Percentiles rank a stretch among this genome's conserved stretches.
Evolutionary conservation across 192 early-diverging fungal species (phyloP).

Genomic region (Coemansia sp.): DNA sequence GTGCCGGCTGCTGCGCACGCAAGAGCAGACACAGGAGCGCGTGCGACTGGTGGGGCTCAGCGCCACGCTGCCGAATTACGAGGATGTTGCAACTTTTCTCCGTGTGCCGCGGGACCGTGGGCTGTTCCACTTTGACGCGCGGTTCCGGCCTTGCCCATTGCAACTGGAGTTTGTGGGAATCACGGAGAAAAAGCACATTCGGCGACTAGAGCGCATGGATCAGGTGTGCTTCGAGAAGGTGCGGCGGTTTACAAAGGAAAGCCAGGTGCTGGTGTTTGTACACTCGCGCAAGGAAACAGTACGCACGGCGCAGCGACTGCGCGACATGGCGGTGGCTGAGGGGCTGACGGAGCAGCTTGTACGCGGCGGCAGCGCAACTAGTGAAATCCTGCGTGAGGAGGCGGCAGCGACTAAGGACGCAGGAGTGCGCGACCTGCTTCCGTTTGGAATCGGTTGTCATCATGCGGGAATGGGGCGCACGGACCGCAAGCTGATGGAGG

Average conservation of each 20-base stretch:
- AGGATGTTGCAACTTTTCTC: conserved; percentile 92
- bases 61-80: conserved; percentile 95
- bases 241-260: conserved; percentile 75
- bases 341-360: conserved; percentile 82
- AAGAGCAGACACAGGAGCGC: conserved; percentile 85
- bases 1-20: conserved; percentile 76
- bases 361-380: conserved; percentile 73
- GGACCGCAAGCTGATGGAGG: conserved; percentile 91
- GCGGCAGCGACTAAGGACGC: conserved; percentile 76
- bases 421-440: conserved; percentile 84
- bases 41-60: conserved; percentile 90
- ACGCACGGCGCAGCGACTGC: conserved; percentile 86
- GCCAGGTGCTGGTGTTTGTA: conserved; percentile 93
- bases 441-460: conserved; percentile 94
- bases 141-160: conserved; percentile 90
- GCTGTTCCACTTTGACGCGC: conserved; percentile 91
- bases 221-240: conserved; percentile 95
- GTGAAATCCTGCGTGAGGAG: conserved; percentile 82
- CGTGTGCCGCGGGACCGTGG: conserved; percentile 78
- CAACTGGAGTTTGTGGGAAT: conserved; percentile 96
- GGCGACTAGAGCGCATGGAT: conserved; percentile 93
- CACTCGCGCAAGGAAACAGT: conserved; percentile 98
- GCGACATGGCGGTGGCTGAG: conserved; percentile 91
- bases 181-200: conserved; percentile 94
- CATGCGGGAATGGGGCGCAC: conserved; percentile 93